Percentiles rank a stretch among this genome's conserved stretches.
Conservation (phyloP, 768 basidiomycete genomes). For the Gyrodon lividus region DNA sequence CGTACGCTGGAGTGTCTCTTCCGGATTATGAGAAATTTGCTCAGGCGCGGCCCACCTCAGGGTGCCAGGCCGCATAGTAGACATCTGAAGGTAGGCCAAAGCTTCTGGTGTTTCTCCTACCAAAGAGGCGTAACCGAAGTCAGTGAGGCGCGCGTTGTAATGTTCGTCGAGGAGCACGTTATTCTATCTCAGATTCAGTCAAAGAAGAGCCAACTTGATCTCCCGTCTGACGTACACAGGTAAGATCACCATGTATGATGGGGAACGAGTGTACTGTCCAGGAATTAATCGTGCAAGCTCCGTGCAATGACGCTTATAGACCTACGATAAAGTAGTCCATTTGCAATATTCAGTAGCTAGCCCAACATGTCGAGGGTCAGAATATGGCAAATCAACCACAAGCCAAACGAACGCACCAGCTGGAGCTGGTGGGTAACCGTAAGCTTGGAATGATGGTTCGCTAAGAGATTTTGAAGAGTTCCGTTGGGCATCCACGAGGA, state of each 20-base stretch:
- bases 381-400: conserved; percentile 16
- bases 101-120: conserved; percentile 8
- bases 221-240: conserved; percentile 3
- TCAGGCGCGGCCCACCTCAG: conserved; percentile 45
- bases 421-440: conserved; percentile 1
- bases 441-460: neutral
- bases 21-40: conserved; percentile 31
- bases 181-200: conserved; percentile 6
- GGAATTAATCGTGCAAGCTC: neutral
- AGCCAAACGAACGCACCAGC: conserved; percentile 13
- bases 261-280: conserved; percentile 13
- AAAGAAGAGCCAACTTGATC: neutral
- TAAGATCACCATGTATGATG: conserved; percentile 20
- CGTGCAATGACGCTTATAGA: neutral
- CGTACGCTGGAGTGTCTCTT: neutral
- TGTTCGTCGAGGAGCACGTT: conserved; percentile 16
- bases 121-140: conserved; percentile 41
- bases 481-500: conserved; percentile 32
- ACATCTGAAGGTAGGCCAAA: conserved; percentile 6
- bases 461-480: conserved; percentile 20
- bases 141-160: conserved; percentile 38
- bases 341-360: conserved; percentile 14
- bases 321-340: conserved; percentile 17
- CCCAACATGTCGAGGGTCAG: conserved; percentile 17
- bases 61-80: conserved; percentile 32